Evolutionary conservation across 2,329 filamentous ascomycete genomes (phyloP).

Genomic region (Aspergillus texensis): DNA sequence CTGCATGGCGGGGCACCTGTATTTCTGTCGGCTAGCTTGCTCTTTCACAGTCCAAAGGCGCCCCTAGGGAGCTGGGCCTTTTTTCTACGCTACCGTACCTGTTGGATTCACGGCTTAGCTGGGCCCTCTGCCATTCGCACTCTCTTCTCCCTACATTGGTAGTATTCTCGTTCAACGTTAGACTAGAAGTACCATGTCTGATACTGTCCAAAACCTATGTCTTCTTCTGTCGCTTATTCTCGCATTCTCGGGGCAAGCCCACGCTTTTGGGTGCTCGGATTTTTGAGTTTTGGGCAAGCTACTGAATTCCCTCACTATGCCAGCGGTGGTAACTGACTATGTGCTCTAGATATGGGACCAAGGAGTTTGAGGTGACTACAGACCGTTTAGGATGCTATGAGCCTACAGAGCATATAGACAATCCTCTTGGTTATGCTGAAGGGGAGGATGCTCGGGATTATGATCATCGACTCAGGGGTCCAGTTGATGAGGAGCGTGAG

Average conservation of each 20-base stretch:
- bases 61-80: too few relatives aligned
- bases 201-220: conserved; percentile 26
- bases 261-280: conserved; percentile 85
- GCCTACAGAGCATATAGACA: conserved; percentile 81
- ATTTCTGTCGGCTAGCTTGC: background rate
- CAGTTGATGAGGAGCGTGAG: conserved; percentile 77
- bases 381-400: conserved; percentile 80
- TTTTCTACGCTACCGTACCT: background rate
- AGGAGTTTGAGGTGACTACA: conserved; percentile 81
- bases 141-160: background rate
- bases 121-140: background rate
- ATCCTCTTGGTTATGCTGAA: conserved; percentile 81
- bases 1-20: background rate
- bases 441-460: conserved; percentile 83
- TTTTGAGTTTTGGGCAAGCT: conserved; percentile 78
- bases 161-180: background rate
- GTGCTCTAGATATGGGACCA: conserved; percentile 59
- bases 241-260: conserved; percentile 66
- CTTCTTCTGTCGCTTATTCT: conserved; percentile 59
- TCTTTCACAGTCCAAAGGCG: background rate
- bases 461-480: conserved; percentile 77
- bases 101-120: background rate
- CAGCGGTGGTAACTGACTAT: background rate
- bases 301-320: background rate
- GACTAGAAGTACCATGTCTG: conserved; percentile 20